Evolutionary conservation across 2,329 filamentous ascomycete genomes (phyloP).

Genomic region (Cytospora piceae): DNA sequence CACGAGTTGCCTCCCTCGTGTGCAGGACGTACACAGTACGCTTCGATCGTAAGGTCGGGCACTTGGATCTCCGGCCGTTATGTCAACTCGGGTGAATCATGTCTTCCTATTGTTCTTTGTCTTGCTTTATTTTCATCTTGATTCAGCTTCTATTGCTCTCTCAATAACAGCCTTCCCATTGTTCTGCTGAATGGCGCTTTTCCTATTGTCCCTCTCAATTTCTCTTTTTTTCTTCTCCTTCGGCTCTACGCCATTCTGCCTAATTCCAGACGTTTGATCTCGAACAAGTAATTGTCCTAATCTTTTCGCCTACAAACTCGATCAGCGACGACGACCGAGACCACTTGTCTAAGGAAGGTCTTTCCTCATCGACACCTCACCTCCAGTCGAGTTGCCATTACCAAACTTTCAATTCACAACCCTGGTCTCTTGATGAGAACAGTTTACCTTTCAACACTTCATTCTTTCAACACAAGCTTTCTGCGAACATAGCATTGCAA

Average conservation of each 20-base stretch:
- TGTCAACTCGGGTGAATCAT: neutral
- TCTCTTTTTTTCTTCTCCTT: slow-evolving; percentile 13
- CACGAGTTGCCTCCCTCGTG: neutral
- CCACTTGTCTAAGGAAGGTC: neutral
- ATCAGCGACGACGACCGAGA: slow-evolving; percentile 7
- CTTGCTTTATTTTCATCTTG: slow-evolving; percentile 7
- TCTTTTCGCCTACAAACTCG: neutral
- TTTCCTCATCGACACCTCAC: neutral
- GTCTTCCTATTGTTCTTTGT: slow-evolving; percentile 17
- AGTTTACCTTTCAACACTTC: neutral
- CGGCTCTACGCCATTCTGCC: neutral
- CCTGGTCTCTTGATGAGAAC: slow-evolving; percentile 14
- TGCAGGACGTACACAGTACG: neutral
- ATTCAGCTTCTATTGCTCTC: slow-evolving; percentile 13
- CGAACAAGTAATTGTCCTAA: neutral
- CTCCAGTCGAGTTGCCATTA: neutral
- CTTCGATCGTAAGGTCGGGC: neutral
- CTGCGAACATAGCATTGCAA: slow-evolving; percentile 14
- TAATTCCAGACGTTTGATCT: neutral
- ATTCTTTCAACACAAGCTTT: neutral
- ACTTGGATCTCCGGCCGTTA: neutral
- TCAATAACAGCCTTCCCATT: slow-evolving; percentile 17
- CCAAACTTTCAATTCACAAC: neutral
- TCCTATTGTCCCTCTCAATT: slow-evolving; percentile 18
- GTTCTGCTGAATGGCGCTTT: slow-evolving; percentile 21